Conservation (phyloP, 768 basidiomycete genomes). For the Russula vinacea region DNA sequence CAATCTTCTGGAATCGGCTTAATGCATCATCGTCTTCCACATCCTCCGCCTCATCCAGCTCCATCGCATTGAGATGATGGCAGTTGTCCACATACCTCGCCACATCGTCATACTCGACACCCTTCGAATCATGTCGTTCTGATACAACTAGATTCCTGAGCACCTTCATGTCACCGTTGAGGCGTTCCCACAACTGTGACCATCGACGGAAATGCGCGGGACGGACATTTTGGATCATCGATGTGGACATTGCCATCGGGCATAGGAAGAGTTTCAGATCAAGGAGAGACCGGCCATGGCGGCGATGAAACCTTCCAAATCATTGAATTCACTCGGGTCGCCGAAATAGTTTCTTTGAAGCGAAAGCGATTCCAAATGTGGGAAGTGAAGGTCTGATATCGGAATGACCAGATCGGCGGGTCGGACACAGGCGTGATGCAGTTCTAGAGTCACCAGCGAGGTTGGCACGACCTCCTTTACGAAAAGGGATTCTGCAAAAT, state of each 20-base stretch:
- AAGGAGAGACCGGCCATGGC: conserved; percentile 13
- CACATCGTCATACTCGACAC: conserved; percentile 1
- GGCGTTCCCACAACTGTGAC: conserved; percentile 14
- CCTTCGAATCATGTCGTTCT: conserved; percentile 16
- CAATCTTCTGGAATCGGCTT: background rate
- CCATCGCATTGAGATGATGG: background rate
- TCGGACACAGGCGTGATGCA: conserved; percentile 13
- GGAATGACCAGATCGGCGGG: background rate
- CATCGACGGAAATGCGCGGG: background rate
- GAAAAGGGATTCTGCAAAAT: background rate
- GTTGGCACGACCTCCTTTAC: background rate
- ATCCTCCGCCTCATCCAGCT: background rate
- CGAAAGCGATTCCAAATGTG: conserved; percentile 10
- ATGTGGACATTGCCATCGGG: conserved; percentile 11
- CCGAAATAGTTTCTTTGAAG: conserved; percentile 15
- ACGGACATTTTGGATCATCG: background rate
- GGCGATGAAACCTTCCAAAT: conserved; percentile 13
- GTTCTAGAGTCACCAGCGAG: conserved; percentile 14
- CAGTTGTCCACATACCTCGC: conserved; percentile 10
- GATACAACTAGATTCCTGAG: conserved; percentile 12
- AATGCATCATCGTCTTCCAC: background rate
- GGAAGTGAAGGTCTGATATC: background rate
- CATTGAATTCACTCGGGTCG: background rate
- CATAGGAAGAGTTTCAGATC: conserved; percentile 11
- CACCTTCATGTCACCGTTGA: conserved; percentile 3